These are phyloP conservation scores for Kurtzmaniella quercitrusa DNA, from an alignment of 1,139 yeast genomes.

Conservation along the genomic window DNA sequence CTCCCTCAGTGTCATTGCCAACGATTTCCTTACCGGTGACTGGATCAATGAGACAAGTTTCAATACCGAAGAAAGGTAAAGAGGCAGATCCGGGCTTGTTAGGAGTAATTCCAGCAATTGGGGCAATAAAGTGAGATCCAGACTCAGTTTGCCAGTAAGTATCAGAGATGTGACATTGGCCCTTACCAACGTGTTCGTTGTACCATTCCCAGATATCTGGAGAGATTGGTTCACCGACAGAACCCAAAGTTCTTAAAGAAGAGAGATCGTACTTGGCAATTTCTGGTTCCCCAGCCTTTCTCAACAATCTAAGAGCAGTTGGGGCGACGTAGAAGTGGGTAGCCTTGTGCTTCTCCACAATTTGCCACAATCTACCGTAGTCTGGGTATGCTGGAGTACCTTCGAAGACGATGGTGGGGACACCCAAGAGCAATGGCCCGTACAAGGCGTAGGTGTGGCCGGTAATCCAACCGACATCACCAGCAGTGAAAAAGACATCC, in stretches of 20 bases:
- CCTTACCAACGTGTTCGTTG: conserved; percentile 85
- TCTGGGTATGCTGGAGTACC: conserved; percentile 98
- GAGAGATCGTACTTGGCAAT: conserved; percentile 82
- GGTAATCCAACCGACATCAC: conserved; percentile 99
- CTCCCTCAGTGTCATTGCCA: conserved; percentile 96
- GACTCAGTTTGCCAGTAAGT: conserved; percentile 99
- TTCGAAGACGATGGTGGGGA: conserved; percentile 89
- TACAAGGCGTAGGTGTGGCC: conserved; percentile 96
- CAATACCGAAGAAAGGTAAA: conserved; percentile 92
- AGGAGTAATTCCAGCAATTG: conserved; percentile 90
- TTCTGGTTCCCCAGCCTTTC: conserved; percentile 87
- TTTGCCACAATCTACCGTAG: conserved; percentile 95
- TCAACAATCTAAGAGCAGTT: conserved; percentile 90
- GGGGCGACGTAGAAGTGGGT: conserved; percentile 99
- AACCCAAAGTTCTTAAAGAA: conserved; percentile 91
- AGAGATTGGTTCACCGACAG: conserved; percentile 98
- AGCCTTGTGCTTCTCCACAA: conserved; percentile 86
- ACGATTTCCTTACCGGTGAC: conserved; percentile 76
- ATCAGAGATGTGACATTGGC: conserved; percentile 82
- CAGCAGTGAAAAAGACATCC: conserved; percentile 92
- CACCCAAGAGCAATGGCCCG: conserved; percentile 88
- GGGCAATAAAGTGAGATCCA: conserved; percentile 94
- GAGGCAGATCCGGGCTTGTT: conserved; percentile 98
- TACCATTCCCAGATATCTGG: conserved; percentile 99
- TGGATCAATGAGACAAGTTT: conserved; percentile 88